Conservation (phyloP, 2,329 filamentous ascomycete genomes). For the Tolypocladium cylindrosporum region DNA sequence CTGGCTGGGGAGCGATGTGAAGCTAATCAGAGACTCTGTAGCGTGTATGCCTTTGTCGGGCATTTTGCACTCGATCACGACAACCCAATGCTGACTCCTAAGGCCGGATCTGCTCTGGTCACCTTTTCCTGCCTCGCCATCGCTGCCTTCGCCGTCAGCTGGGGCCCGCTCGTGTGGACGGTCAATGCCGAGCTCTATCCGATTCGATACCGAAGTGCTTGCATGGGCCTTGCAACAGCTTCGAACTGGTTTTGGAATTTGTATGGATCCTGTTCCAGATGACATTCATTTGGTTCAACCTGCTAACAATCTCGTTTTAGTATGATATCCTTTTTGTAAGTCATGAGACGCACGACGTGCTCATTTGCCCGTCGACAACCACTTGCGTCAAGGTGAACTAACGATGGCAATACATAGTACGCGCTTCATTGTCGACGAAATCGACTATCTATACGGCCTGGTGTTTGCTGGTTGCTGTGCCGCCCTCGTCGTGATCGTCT, state of each 20-base stretch:
- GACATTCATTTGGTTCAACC: not conserved
- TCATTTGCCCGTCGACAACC: not conserved
- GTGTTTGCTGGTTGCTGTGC: conserved; percentile 62
- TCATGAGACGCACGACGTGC: not conserved
- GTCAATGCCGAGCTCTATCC: conserved; percentile 57
- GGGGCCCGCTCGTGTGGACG: conserved; percentile 61
- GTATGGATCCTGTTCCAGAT: conserved; percentile 23
- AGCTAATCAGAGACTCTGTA: conserved; percentile 2
- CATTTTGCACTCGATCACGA: conserved; percentile 30
- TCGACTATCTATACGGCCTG: conserved; percentile 61
- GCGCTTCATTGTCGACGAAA: conserved; percentile 61
- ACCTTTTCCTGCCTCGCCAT: conserved; percentile 62
- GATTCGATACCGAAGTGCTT: conserved; percentile 40
- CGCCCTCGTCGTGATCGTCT: conserved; percentile 53
- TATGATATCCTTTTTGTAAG: conserved; percentile 37
- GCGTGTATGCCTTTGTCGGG: conserved; percentile 38
- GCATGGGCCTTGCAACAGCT: conserved; percentile 46
- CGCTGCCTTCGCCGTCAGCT: conserved; percentile 56
- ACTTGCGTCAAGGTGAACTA: not conserved
- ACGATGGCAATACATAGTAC: conserved; percentile 32
- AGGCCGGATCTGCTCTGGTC: conserved; percentile 50
- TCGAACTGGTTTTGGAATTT: conserved; percentile 61
- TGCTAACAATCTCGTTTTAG: conserved; percentile 7
- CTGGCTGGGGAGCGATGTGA: not conserved
- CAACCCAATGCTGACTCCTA: conserved; percentile 32